These are phyloP conservation scores for Diaporthe nobilis DNA, from an alignment of 2,329 filamentous ascomycete genomes.

Conservation along the genomic window DNA sequence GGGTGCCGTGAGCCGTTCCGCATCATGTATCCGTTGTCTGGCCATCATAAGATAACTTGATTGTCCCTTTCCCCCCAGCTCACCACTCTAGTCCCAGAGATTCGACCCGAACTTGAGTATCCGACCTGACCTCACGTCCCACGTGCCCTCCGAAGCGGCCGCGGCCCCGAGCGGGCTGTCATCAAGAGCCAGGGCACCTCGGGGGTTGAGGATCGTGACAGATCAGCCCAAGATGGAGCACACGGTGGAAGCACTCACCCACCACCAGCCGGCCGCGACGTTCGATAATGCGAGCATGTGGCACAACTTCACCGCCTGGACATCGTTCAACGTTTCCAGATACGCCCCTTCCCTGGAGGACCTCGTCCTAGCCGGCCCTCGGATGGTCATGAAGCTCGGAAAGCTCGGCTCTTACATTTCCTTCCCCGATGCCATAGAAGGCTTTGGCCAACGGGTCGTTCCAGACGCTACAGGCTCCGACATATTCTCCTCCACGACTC, in stretches of 20 bases:
- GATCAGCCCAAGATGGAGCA: conserved; percentile 39
- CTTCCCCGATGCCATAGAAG: conserved; percentile 72
- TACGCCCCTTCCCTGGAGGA: conserved; percentile 77
- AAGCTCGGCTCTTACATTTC: conserved; percentile 75
- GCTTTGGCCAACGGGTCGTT: conserved; percentile 71
- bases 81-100: neutral
- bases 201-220: conserved; percentile 8
- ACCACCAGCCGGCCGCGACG: conserved; percentile 45
- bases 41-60: neutral
- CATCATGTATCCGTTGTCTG: conserved; percentile 35
- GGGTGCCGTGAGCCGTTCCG: conserved; percentile 20
- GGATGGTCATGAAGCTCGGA: conserved; percentile 78
- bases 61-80: neutral
- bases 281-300: conserved; percentile 62
- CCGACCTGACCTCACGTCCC: conserved; percentile 8
- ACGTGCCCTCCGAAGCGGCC: conserved; percentile 27
- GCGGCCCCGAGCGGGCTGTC: conserved; percentile 31
- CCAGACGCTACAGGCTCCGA: conserved; percentile 69
- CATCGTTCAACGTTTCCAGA: conserved; percentile 68
- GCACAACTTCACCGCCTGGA: conserved; percentile 70
- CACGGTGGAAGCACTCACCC: conserved; percentile 33
- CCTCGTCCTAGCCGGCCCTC: conserved; percentile 77
- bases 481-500: conserved; percentile 48
- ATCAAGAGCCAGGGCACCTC: conserved; percentile 18
- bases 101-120: conserved; percentile 1